Base-by-base conservation (phyloP, 768 basidiomycete genomes). In the Exsudoporus frostii region DNA sequence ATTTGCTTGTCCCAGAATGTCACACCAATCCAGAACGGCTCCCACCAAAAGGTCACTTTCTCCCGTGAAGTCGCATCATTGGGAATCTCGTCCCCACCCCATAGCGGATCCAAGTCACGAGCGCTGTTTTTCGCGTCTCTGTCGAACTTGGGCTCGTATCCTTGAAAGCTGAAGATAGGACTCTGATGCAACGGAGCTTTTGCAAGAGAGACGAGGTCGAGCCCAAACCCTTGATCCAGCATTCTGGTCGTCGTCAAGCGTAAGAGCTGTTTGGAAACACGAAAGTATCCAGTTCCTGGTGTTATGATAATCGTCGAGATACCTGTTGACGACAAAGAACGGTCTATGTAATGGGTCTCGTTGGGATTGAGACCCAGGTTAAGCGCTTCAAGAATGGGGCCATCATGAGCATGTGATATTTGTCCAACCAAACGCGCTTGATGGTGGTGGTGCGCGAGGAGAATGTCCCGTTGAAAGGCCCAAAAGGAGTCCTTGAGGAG, bases 281-380 rank as follows among this genome's bases (percentile, higher is more conserved):
- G 84, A 68, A 93, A 98, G 69, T 92, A 92, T 3, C 92, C 92
- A 4, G 94, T 92, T 0, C 96, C 97, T 0, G 97, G 95, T 1
- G 93, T 95, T 57, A 98, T 84, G 39, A 98, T 67, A 41, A 94
- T 81, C 4, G 88, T 90, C 14, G 85, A 83, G 1, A 86, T 73
- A 20, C 96, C 96, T 0, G 95, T 98, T 14, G 93, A 77, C 3
- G 88, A 90, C 9, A 98, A 75, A 30, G 96, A 97, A 19, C 97
- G 86, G 68, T 98, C 97, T 58, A 98, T 85, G 65, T 97, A 95
- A 66, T 97, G 92, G 2, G 88, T 90, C 71, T 98, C 96, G 15
- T 88, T 88, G 0, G 95, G 91, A 64, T 93, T 96, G 15, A 98
- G 79, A 1, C 85, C 90, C 41, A 99, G 79, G 64, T 98, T 98